These are phyloP conservation scores for Suillus decipiens DNA, from an alignment of 768 basidiomycete species.

Conservation along the genomic window DNA sequence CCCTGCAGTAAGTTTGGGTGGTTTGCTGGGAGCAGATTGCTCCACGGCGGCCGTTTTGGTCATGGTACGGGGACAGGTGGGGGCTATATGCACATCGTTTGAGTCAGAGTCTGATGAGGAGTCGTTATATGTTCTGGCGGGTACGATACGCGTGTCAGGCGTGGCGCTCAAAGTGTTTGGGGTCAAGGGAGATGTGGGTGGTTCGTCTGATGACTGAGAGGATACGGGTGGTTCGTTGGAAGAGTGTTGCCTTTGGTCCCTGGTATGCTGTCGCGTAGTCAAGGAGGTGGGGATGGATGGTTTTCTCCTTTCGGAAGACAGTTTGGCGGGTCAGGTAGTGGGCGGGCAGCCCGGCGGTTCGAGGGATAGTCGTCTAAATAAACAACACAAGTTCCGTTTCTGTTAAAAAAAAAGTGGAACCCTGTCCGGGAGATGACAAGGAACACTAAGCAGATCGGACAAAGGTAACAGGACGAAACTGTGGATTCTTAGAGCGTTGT, in stretches of 20 bases:
- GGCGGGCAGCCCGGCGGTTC: not conserved
- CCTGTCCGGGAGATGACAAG: not conserved
- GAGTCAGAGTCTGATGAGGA: not conserved
- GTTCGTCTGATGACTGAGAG: not conserved
- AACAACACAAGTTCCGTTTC: not conserved
- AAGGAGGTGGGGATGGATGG: rapidly evolving
- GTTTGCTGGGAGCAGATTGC: not conserved
- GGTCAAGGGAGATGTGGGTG: no score
- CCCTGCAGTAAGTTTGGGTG: no score
- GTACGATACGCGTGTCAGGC: no score
- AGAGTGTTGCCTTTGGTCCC: not conserved
- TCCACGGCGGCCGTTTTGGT: rapidly evolving
- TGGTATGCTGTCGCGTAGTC: not conserved
- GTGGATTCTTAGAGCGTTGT: not conserved
- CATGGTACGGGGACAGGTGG: not conserved
- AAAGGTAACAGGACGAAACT: not conserved
- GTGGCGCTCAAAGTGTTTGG: no score
- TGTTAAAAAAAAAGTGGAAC: constrained; percentile 5
- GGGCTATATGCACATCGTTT: not conserved
- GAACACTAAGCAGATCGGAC: not conserved
- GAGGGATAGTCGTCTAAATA: not conserved
- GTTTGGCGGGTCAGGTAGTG: not conserved
- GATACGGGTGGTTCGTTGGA: no score
- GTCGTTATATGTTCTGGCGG: not conserved
- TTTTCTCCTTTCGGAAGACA: not conserved